phyloP scores from a whole-genome alignment of 164 flowering plant genomes.

The Stephania japonica region DNA sequence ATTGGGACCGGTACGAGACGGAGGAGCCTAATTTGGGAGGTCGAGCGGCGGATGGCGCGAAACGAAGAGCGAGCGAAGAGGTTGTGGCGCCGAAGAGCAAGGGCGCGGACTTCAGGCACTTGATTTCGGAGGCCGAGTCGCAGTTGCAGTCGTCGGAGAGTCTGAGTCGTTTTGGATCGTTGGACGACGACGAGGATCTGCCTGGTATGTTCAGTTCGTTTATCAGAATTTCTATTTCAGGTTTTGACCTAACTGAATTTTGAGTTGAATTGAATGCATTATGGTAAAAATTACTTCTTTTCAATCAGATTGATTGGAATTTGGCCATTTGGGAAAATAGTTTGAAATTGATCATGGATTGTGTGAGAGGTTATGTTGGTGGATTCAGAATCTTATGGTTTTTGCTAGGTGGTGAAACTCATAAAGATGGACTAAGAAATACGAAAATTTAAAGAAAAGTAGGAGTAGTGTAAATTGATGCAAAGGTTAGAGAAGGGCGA shows the following conservation, averaged over 20 bases:
- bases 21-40: slow-evolving; percentile 28
- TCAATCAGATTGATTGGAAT: not conserved
- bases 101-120: slow-evolving; percentile 59
- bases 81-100: slow-evolving; percentile 59
- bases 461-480: no score
- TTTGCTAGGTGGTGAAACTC: no score
- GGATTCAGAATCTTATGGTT: no score
- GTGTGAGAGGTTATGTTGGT: not conserved
- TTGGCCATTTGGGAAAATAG: not conserved
- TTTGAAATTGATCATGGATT: not conserved
- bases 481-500: no score
- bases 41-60: not conserved
- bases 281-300: not conserved
- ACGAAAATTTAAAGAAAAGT: no score
- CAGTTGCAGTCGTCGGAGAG: slow-evolving; percentile 16
- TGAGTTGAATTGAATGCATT: not conserved
- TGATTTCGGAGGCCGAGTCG: slow-evolving; percentile 61
- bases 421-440: no score
- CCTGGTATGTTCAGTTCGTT: slow-evolving; percentile 26
- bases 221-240: no score
- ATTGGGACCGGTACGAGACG: slow-evolving; percentile 69
- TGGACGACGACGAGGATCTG: slow-evolving; percentile 44
- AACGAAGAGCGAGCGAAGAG: slow-evolving; percentile 18
- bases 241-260: not conserved
- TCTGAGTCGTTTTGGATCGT: slow-evolving; percentile 26